Base-by-base conservation (phyloP, 2,329 filamentous ascomycete genomes). In the Alternaria sp. region DNA sequence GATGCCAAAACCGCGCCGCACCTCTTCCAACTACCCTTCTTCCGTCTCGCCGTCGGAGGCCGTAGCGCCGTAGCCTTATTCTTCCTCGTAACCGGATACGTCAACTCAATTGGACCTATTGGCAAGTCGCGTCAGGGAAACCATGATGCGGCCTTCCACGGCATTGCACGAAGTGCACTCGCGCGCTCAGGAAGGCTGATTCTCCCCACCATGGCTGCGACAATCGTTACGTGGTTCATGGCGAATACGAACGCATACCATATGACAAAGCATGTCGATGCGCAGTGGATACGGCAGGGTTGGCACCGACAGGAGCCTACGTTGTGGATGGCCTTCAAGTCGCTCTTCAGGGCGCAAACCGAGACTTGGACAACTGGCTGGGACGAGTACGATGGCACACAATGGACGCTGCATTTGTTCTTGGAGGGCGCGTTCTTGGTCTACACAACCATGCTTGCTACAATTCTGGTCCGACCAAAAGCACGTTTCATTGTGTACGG, bases 81-180 rank as follows among this genome's bases (percentile, higher is more conserved):
- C 68, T 77, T 79, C 71, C 74, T 79, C 62, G 76, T 93, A 52
- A 92, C 90, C 1, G 87, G 87, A 57, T 89, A 88, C 68, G 87
- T 89, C 52, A 89, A 88, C 76, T 84, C 86, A 4, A 81, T 89
- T 53, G 88, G 88, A 68, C 85, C 87, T 16, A 82, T 89, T 60
- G 81, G 83, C 54, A 82, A 86, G 52, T 84, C 81, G 68, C 82
- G 85, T 54, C 78, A 84, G 32, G 86, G 85, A 52, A 82, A 86
- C 65, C 81, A 82, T 57, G 82, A 86, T 42, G 81, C 80, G 1
- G 86, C 86, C 12, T 84, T 87, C 64, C 78, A 72, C 20, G 82
- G 84, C 39, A 82, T 89, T 63, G 83, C 85, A 57, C 84, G 82
- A 63, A 87, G 85, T 14, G 84, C 86, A 0, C 84, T 89, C 62